Evolutionary conservation across 495 filamentous ascomycete genomes (phyloP), one percentile per base, ranked within the genome.

Genomic region (Astrocystis sublimbata): DNA sequence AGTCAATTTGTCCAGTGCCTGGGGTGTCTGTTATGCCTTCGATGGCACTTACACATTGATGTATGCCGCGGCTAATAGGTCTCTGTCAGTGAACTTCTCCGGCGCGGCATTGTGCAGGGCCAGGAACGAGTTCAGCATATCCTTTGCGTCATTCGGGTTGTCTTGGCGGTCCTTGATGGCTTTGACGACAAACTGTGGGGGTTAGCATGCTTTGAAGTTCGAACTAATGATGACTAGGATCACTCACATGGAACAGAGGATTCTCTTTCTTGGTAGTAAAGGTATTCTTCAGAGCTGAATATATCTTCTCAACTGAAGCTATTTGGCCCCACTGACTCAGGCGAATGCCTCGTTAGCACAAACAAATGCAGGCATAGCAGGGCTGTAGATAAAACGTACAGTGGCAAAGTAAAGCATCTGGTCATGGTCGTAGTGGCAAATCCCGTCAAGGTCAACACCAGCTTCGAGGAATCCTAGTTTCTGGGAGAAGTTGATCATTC

Each of bases 401-500:
- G 49, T 43, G 21, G 33, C 43, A 23, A 63, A 58, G 24, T 57
- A 46, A 5, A 63, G 17, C 49, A 63, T 63, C 42, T 56, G 40
- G 36, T 63, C 54, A 31, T 52, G 49, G 30, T 52, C 51, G 17
- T 36, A 36, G 17, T 54, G 33, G 42, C 26, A 54, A 43, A 49
- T 49, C 26, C 59, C n/a, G 84, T 78, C 75, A 26, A 84, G 76
- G 35, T 85, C 83, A 7, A 78, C 56, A 26, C 81, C 83, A 15
- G 58, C 40, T 54, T 83, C 79, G 1, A 85, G 71, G 61, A 84
- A 83, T 1, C 83, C 81, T 52, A 86, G 78, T 24, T 78, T 77
- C 46, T 82, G 75, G 3, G 78, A 81, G 55, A 80, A 85, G 0
- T 81, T 84, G 43, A 86, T 80, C 55, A 79, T 70, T 6, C 82